These are phyloP conservation scores for Chlamydomonas sphaeroides DNA, from an alignment of 139 green algal species.

Conservation along the genomic window DNA sequence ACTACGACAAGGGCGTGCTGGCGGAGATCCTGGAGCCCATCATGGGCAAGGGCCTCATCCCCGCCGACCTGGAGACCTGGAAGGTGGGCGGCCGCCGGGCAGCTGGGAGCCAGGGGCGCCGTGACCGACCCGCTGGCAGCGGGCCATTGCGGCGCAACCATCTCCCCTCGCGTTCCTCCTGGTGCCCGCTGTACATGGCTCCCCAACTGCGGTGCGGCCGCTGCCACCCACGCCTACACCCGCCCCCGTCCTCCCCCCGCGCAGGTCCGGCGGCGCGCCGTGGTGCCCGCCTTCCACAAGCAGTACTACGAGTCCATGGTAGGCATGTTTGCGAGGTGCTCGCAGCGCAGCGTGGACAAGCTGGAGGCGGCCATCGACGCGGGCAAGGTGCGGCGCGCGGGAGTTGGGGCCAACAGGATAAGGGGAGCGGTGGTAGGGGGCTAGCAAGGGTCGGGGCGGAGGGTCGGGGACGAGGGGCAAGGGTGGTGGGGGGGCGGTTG, in stretches of 20 bases:
- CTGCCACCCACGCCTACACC: too few species aligned
- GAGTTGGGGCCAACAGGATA: not conserved
- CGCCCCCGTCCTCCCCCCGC: too few species aligned
- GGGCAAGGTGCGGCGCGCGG: not conserved
- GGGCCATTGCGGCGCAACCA: too few species aligned
- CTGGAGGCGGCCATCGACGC: conserved; percentile 58
- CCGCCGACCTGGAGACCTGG: conserved; percentile 80
- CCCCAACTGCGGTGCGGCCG: too few species aligned
- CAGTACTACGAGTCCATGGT: conserved; percentile 93
- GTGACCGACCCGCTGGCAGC: too few species aligned
- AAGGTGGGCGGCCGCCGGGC: too few species aligned
- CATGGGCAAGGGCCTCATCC: conserved; percentile 99
- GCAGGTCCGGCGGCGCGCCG: conserved; percentile 81
- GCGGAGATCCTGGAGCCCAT: conserved; percentile 99
- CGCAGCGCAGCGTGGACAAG: conserved; percentile 70
- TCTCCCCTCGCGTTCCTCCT: too few species aligned
- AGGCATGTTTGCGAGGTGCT: conserved; percentile 87
- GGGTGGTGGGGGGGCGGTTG: not conserved
- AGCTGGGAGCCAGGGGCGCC: too few species aligned
- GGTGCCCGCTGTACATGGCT: too few species aligned
- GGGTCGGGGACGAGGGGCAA: not conserved
- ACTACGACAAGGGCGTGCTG: conserved; percentile 98
- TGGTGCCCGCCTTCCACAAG: conserved; percentile 96
- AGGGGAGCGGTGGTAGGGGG: not conserved
- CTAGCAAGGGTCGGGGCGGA: too few species aligned